phyloP scores from a whole-genome alignment of 345 rosid species.

The Gossypium mustelinum region DNA sequence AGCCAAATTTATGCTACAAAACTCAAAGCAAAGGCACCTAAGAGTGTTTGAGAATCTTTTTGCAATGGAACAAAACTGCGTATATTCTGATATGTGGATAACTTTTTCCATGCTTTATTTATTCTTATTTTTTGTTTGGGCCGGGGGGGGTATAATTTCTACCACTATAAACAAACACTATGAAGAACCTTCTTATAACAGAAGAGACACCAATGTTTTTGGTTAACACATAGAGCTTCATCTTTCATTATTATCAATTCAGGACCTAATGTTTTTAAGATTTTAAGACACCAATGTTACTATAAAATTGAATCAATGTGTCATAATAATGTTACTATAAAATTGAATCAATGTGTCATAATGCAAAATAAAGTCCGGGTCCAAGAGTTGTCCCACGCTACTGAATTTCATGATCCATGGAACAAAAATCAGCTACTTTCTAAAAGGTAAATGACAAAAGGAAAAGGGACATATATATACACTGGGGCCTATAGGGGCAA shows the following conservation, averaged over 20 bases:
- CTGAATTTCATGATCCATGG: constrained; percentile 25
- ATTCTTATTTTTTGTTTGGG: not conserved
- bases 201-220: no score
- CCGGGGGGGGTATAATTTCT: not conserved
- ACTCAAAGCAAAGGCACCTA: not conserved
- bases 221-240: not conserved
- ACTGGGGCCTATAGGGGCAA: constrained; percentile 19
- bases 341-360: constrained; percentile 16
- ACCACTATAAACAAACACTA: not conserved
- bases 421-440: constrained; percentile 16
- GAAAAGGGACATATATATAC: constrained; percentile 5
- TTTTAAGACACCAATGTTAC: not conserved
- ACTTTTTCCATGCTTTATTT: not conserved
- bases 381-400: constrained; percentile 18
- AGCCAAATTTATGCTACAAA: not conserved
- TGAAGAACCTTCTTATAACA: not conserved
- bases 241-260: not conserved
- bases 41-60: not conserved
- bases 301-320: no score
- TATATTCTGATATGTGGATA: not conserved
- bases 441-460: constrained; percentile 23
- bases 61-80: not conserved
- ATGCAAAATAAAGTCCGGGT: constrained; percentile 15
- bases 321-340: no score
- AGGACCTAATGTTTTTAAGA: not conserved